phyloP scores from a whole-genome alignment of 1,139 yeast species.

The Hemisphaericaspora xylofermentans region DNA sequence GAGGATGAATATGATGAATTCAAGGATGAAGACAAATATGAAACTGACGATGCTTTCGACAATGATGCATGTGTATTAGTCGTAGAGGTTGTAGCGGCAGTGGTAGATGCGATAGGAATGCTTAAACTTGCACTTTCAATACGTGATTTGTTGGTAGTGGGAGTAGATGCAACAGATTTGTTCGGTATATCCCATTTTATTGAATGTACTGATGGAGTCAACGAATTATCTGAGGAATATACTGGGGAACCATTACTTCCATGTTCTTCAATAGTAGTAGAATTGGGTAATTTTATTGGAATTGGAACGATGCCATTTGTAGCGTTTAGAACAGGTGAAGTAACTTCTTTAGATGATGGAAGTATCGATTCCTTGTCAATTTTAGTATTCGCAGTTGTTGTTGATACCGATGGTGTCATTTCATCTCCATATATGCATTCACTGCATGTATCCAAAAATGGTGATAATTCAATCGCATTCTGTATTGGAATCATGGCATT shows the following conservation, averaged over 20 bases:
- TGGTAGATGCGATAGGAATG: slow-evolving; percentile 14
- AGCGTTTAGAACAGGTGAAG: slow-evolving; percentile 2
- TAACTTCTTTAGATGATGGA: not conserved
- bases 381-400: not conserved
- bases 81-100: slow-evolving; percentile 14
- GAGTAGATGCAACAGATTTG: slow-evolving; percentile 27
- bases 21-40: slow-evolving; percentile 44
- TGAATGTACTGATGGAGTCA: slow-evolving; percentile 26
- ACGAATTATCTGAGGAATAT: slow-evolving; percentile 32
- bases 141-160: slow-evolving; percentile 17
- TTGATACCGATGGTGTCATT: not conserved
- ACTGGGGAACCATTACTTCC: slow-evolving; percentile 13
- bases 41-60: slow-evolving; percentile 42
- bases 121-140: slow-evolving; percentile 13
- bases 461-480: slow-evolving; percentile 7
- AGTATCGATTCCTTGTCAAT: not conserved
- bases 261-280: not conserved
- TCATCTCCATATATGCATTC: slow-evolving; percentile 2
- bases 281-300: slow-evolving; percentile 22
- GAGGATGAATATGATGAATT: slow-evolving; percentile 37
- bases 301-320: slow-evolving; percentile 23
- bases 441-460: slow-evolving; percentile 1
- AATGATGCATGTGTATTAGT: slow-evolving; percentile 21
- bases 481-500: slow-evolving; percentile 46
- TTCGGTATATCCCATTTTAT: slow-evolving; percentile 45